Evolutionary conservation across 768 basidiomycete genomes (phyloP), one percentile per base, ranked within the genome.

Genomic region (Rhizopogon rudus): DNA sequence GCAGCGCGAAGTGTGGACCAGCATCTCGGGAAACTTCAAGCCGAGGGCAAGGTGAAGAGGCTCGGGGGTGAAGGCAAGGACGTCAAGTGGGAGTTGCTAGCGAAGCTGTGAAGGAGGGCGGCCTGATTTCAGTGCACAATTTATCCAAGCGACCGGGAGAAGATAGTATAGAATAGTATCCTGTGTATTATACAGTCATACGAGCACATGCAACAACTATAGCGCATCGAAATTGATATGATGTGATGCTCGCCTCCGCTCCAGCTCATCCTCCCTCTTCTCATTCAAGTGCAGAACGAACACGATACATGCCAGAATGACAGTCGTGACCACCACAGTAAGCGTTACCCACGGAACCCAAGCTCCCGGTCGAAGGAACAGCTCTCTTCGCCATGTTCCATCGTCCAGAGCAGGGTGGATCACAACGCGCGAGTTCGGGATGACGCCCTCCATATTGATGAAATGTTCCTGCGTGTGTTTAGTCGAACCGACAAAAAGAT

Each of bases 281-380:
- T 99, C 97, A 61, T 86, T 93, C 63, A 93, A 65, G 76, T 96
- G 93, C 65, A 99, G 67, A 44, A 91, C 82, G 37, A 95, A 79
- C 40, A 96, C 92, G 51, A 96, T 90, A 8, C 84, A 73, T 1
- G 88, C 93, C 43, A 99, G 71, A 43, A 92, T 63, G 9, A 81
- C 64, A 50, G 87, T 91, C 12, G 87, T 83, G 3, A 79, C 83
- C 7, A 96, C 73, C 0, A 96, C 87, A 0, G 90, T 91, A 40
- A 92, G 72, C n/a, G 89, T 95, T 13, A 99, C 97, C 91, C 88
- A 95, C 1, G 93, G 93, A 57, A 98, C 93, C 94, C 95, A 99
- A 64, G 92, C 89, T 16, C 97, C 97, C 3, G 97, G 97, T 31
- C 93, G 75, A 61, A 99, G 73, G 67, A 92, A 99, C 58, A 98